Conservation (phyloP, 352 stramenopile species). For the Plasmopara viticola region DNA sequence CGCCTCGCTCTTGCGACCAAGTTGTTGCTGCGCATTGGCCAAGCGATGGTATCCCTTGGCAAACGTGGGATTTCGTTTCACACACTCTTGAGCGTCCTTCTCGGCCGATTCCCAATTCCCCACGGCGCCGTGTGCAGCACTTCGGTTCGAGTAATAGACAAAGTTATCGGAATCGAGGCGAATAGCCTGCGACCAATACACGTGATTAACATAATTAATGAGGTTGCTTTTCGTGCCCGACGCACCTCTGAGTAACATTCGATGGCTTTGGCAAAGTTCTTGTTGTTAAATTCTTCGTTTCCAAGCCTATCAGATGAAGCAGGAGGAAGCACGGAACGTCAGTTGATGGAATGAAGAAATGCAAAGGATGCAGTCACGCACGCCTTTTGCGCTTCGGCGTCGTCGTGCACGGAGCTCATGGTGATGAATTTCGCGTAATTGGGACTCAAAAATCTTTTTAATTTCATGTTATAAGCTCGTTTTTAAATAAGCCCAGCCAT, state of each 20-base stretch:
- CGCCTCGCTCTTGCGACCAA: conserved; percentile 61
- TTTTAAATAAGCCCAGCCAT: too few species aligned
- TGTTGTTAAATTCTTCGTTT: conserved; percentile 83
- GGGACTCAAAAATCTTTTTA: too few species aligned
- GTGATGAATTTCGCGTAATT: conserved; percentile 5
- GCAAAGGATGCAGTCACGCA: conserved; percentile 16
- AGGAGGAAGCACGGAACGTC: neutral
- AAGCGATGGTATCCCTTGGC: conserved; percentile 77
- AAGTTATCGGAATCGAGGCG: conserved; percentile 61
- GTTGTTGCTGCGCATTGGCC: conserved; percentile 73
- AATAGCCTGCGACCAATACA: conserved; percentile 44
- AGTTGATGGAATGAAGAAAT: neutral
- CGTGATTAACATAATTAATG: neutral
- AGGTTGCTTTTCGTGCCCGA: neutral
- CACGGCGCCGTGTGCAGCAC: conserved; percentile 63
- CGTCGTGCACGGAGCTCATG: conserved; percentile 40
- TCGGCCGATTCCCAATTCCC: conserved; percentile 67
- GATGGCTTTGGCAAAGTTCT: conserved; percentile 78
- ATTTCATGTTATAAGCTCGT: too few species aligned
- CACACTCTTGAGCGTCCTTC: conserved; percentile 65
- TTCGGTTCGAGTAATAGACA: conserved; percentile 82
- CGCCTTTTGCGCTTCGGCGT: conserved; percentile 61
- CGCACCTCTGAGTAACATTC: conserved; percentile 71
- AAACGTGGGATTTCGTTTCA: conserved; percentile 62
- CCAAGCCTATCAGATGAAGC: conserved; percentile 35